Percentiles rank a stretch among this genome's conserved stretches.
phyloP scores from a whole-genome alignment of 345 rosid genomes.

The Noccaea bulbosa region DNA sequence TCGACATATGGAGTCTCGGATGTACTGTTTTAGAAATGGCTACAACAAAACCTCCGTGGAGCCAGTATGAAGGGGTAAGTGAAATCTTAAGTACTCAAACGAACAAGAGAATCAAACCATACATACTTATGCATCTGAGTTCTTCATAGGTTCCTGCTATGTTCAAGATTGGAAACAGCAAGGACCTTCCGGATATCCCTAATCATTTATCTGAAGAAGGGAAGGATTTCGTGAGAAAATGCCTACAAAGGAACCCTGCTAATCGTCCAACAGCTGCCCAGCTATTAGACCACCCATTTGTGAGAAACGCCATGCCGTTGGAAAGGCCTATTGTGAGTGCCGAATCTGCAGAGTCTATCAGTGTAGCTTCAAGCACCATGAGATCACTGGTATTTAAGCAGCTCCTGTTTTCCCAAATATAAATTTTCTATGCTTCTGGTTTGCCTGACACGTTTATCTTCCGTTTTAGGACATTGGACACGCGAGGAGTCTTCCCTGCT shows the following conservation, averaged over 20 bases:
- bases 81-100: slow-evolving; percentile 13
- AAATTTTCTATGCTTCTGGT: slow-evolving; percentile 2
- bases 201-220: slow-evolving; percentile 76
- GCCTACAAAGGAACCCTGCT: slow-evolving; percentile 68
- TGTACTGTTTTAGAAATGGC: slow-evolving; percentile 94
- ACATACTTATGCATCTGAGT: background rate
- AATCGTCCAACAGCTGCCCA: slow-evolving; percentile 67
- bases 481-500: slow-evolving; percentile 48
- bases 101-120: background rate
- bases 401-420: background rate
- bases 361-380: slow-evolving; percentile 51
- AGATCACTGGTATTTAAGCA: slow-evolving; percentile 57
- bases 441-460: slow-evolving; percentile 41
- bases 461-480: slow-evolving; percentile 56
- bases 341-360: slow-evolving; percentile 51
- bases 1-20: slow-evolving; percentile 94
- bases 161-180: slow-evolving; percentile 91
- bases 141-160: slow-evolving; percentile 67
- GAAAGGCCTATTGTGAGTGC: slow-evolving; percentile 54
- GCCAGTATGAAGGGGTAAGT: slow-evolving; percentile 88
- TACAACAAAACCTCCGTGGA: slow-evolving; percentile 87
- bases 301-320: slow-evolving; percentile 59
- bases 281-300: slow-evolving; percentile 72
- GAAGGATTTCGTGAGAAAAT: slow-evolving; percentile 72
- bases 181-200: slow-evolving; percentile 83